Percentiles rank a stretch among this genome's conserved stretches.
Conservation (phyloP, 441 rosid genomes). For the Geranium incanum region DNA sequence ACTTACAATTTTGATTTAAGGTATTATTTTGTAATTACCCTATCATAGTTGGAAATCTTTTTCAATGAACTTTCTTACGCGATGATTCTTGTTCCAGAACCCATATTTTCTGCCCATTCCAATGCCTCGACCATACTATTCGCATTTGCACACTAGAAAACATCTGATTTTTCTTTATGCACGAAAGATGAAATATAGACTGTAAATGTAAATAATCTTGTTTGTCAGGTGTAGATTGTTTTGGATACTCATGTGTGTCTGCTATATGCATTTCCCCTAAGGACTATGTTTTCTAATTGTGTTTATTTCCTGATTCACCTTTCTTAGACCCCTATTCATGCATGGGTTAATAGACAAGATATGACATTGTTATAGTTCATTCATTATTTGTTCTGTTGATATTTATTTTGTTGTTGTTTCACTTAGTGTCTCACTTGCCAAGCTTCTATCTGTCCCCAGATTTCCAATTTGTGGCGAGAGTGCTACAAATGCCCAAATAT, state of each 20-base stretch:
- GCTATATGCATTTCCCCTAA: background rate
- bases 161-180: background rate
- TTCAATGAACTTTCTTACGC: background rate
- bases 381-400: too few relatives aligned
- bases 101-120: background rate
- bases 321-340: background rate
- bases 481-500: conserved; percentile 14
- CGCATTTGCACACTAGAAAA: background rate
- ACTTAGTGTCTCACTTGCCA: background rate
- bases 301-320: background rate
- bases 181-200: background rate
- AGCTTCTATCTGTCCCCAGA: background rate
- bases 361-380: background rate
- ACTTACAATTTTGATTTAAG: conserved; percentile 66
- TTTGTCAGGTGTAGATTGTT: background rate
- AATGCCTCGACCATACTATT: background rate
- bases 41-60: background rate
- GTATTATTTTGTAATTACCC: conserved; percentile 26
- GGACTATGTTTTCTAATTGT: background rate
- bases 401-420: background rate
- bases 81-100: background rate
- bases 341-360: background rate
- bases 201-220: background rate
- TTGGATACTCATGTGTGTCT: background rate
- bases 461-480: background rate